These are phyloP conservation scores for Colletotrichum eremochloae DNA, from an alignment of 2,329 filamentous ascomycete genomes.

Conservation along the genomic window DNA sequence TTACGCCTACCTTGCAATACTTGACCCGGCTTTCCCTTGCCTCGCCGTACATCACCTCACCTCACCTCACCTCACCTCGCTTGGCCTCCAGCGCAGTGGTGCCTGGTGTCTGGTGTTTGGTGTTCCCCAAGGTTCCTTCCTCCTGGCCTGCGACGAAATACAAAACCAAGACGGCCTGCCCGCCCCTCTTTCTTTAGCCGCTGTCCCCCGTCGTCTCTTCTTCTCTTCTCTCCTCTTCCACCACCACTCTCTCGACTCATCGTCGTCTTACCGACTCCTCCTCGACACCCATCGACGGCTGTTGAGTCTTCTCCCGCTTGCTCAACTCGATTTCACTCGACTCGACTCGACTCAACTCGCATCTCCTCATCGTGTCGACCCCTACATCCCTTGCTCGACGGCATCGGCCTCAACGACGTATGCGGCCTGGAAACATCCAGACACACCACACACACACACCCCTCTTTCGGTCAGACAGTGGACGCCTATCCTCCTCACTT, in stretches of 20 bases:
- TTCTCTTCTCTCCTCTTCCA: neutral
- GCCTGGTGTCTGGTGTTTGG: constrained; percentile 11
- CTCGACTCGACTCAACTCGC: neutral
- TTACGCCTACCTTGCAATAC: neutral
- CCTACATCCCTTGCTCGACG: constrained; percentile 35
- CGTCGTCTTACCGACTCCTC: constrained; percentile 24
- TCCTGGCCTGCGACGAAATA: constrained; percentile 40
- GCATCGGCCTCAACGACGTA: constrained; percentile 32
- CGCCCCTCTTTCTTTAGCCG: constrained; percentile 28
- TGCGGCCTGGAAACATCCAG: constrained; percentile 13
- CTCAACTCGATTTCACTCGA: neutral
- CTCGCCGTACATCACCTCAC: constrained; percentile 5
- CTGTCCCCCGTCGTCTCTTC: constrained; percentile 5
- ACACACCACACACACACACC: constrained; percentile 1
- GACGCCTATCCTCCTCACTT: constrained; percentile 3
- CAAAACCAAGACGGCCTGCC: constrained; percentile 41
- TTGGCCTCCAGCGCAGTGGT: constrained; percentile 5
- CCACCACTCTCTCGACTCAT: neutral
- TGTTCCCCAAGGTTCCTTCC: constrained; percentile 35
- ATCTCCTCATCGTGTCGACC: neutral
- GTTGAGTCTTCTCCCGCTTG: constrained; percentile 12
- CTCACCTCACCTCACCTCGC: constrained; percentile 3
- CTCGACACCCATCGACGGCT: constrained; percentile 18
- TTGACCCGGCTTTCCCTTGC: constrained; percentile 13
- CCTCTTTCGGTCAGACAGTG: neutral